Conservation (phyloP, 2,329 filamentous ascomycete species). For the Arthrocladium fulminans region DNA sequence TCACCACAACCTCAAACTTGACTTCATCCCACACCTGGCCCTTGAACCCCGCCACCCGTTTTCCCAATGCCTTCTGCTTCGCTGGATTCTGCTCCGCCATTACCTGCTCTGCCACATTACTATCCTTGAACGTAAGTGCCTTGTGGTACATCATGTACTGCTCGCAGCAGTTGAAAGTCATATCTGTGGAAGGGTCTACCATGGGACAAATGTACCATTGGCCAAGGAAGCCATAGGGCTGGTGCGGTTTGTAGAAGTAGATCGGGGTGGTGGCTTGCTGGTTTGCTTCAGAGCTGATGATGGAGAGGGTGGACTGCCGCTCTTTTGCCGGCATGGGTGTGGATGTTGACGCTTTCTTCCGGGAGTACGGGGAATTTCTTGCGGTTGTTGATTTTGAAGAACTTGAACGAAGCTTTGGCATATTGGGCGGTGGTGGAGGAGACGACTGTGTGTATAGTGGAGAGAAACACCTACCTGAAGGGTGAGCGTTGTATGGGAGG, state of each 20-base stretch:
- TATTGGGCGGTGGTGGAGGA: no score
- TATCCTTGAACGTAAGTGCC: constrained; percentile 27
- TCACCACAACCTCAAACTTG: constrained; percentile 25
- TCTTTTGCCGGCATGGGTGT: no score
- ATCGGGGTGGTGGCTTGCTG: not conserved
- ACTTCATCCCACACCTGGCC: constrained; percentile 25
- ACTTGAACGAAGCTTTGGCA: no score
- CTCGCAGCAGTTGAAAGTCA: constrained; percentile 9
- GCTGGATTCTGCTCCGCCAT: constrained; percentile 19
- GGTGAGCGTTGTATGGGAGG: no score
- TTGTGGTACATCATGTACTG: constrained; percentile 32
- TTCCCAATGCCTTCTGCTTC: constrained; percentile 23
- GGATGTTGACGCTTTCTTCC: no score
- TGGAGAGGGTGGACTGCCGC: not conserved
- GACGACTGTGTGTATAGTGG: no score
- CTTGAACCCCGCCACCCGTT: constrained; percentile 28
- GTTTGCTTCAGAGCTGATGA: not conserved
- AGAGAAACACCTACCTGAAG: no score
- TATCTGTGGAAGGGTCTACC: not conserved
- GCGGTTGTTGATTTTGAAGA: no score
- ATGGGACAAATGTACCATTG: constrained; percentile 5
- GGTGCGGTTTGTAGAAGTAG: constrained; percentile 8
- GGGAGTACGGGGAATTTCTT: no score
- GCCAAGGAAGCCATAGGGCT: not conserved
- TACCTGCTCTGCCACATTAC: constrained; percentile 24